These are phyloP conservation scores for Naganishia albida DNA, from an alignment of 1,284 basidiomycete species.

Conservation along the genomic window DNA sequence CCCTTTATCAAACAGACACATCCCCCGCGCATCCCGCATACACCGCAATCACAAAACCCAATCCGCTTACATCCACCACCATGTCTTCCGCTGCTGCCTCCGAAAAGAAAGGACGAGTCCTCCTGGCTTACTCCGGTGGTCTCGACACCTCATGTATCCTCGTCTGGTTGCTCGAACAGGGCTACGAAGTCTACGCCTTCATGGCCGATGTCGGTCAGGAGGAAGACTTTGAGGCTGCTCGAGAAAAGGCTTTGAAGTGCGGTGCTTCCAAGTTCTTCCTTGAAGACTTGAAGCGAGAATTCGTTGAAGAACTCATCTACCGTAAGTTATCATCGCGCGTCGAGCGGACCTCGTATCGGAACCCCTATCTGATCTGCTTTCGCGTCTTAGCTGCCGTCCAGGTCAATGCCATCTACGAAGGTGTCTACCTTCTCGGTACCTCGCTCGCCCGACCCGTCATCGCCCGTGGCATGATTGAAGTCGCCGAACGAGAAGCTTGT, in stretches of 20 bases:
- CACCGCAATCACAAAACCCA: neutral
- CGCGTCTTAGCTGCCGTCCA: constrained; percentile 72
- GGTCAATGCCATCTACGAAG: constrained; percentile 99
- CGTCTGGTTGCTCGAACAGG: constrained; percentile 95
- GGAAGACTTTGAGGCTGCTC: constrained; percentile 96
- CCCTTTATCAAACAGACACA: neutral
- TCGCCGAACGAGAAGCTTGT: constrained; percentile 88
- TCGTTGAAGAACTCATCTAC: constrained; percentile 95
- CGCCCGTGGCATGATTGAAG: constrained; percentile 96
- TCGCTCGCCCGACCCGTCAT: constrained; percentile 98
- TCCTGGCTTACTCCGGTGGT: constrained; percentile 90
- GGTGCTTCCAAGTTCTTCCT: constrained; percentile 96
- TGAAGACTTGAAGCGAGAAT: constrained; percentile 93
- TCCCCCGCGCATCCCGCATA: neutral
- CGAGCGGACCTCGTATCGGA: neutral
- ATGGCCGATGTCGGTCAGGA: constrained; percentile 99
- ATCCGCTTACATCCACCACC: neutral
- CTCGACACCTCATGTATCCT: constrained; percentile 96
- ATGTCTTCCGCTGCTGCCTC: constrained; percentile 35
- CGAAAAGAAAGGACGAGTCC: constrained; percentile 55
- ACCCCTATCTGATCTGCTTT: neutral
- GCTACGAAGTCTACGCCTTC: constrained; percentile 96
- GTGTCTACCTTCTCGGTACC: constrained; percentile 96
- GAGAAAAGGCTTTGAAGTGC: constrained; percentile 84
- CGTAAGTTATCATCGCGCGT: constrained; percentile 49